A percentile compares a stretch with the other conserved stretches of the same genome.
phyloP scores from a whole-genome alignment of 2,329 filamentous ascomycete genomes.

The Camillea tinctor region DNA sequence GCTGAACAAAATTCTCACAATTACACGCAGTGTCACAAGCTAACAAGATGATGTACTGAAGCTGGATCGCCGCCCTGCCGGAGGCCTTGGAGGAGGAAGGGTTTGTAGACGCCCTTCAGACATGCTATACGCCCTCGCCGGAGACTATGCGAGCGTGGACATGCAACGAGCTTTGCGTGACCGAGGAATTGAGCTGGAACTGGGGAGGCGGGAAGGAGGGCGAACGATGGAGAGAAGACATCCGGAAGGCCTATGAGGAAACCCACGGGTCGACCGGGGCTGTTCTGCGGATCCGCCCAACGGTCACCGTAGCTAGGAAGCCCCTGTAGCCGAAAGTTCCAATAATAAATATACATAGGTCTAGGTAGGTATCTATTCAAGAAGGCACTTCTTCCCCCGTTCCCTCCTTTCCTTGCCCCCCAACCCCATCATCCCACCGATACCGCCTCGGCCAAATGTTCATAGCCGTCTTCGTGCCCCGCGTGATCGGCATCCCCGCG shows the following conservation, averaged over 20 bases:
- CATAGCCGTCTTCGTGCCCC: too few species aligned
- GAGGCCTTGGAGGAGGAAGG: constrained; percentile 11
- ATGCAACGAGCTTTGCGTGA: constrained; percentile 4
- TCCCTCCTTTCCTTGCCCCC: too few species aligned
- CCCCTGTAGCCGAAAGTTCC: neutral
- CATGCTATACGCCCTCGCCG: neutral
- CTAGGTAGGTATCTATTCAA: too few species aligned
- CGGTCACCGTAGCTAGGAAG: constrained; percentile 13
- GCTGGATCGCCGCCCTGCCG: constrained; percentile 10
- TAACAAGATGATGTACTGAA: neutral
- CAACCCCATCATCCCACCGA: too few species aligned
- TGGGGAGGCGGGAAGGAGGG: constrained; percentile 3
- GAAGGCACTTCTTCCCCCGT: too few species aligned
- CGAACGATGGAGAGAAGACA: constrained; percentile 2
- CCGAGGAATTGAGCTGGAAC: constrained; percentile 9
- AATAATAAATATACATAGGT: too few species aligned
- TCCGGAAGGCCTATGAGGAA: constrained; percentile 7
- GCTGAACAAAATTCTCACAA: neutral
- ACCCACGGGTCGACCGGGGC: constrained; percentile 4
- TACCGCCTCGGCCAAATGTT: too few species aligned
- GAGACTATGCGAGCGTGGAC: constrained; percentile 9
- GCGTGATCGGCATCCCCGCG: too few species aligned
- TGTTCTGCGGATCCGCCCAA: constrained; percentile 1
- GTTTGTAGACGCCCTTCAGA: constrained; percentile 5
- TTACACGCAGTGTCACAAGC: neutral